phyloP scores from a whole-genome alignment of 2,329 filamentous ascomycete genomes.

The Iodosphaeria phyllophila region DNA sequence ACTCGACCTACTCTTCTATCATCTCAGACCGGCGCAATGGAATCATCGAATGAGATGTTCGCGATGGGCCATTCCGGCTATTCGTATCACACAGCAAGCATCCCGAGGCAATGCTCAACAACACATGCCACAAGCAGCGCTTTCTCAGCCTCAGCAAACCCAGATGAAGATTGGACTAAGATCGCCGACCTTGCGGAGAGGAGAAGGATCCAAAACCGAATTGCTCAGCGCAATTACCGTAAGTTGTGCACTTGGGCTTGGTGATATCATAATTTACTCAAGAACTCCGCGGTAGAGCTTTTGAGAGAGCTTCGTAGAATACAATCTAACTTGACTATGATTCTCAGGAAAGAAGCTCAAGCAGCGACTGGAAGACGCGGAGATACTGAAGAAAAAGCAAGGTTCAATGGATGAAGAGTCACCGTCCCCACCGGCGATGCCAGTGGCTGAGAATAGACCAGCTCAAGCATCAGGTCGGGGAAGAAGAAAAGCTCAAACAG shows the following conservation, averaged over 20 bases:
- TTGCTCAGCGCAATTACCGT: slow-evolving; percentile 97
- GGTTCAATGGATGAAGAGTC: too few species aligned
- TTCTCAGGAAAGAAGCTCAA: slow-evolving; percentile 72
- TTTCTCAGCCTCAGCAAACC: slow-evolving; percentile 84
- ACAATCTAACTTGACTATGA: slow-evolving; percentile 3
- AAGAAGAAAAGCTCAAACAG: slow-evolving; percentile 24
- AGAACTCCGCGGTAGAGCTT: too few species aligned
- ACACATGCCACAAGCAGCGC: slow-evolving; percentile 75
- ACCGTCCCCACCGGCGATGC: too few species aligned
- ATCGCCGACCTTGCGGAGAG: slow-evolving; percentile 93
- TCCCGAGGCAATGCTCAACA: slow-evolving; percentile 49
- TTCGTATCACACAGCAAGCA: too few species aligned
- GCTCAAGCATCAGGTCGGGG: slow-evolving; percentile 8
- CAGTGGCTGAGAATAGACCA: too few species aligned
- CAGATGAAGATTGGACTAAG: slow-evolving; percentile 98
- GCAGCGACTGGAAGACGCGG: slow-evolving; percentile 71
- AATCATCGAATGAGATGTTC: too few species aligned
- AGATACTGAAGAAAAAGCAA: too few species aligned
- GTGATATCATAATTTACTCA: too few species aligned
- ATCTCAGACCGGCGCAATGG: too few species aligned
- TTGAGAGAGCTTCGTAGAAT: slow-evolving; percentile 1
- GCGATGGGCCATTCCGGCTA: too few species aligned
- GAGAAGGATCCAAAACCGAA: slow-evolving; percentile 87
- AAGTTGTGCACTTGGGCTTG: too few species aligned
- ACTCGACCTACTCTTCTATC: too few species aligned